These are phyloP conservation scores for Verbascum thapsus DNA, from an alignment of 257 asterid species.

Conservation along the genomic window DNA sequence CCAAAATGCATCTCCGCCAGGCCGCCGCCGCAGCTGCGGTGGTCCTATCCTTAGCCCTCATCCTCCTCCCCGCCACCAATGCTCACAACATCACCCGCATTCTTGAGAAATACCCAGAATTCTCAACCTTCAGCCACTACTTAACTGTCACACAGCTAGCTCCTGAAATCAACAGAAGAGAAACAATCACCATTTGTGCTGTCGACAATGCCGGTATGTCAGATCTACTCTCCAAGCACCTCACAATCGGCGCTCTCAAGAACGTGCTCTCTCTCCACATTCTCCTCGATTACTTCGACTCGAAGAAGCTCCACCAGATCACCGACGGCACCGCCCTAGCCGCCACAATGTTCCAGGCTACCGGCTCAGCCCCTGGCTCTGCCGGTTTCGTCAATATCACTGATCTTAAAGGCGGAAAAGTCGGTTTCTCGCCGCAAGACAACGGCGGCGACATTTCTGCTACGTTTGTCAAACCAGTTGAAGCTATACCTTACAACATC, in stretches of 20 bases:
- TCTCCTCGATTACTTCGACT: conserved; percentile 61
- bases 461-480: conserved; percentile 43
- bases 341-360: conserved; percentile 71
- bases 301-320: conserved; percentile 68
- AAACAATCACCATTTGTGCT: conserved; percentile 64
- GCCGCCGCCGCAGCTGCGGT: conserved; percentile 30
- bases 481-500: conserved; percentile 56
- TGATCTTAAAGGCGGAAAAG: conserved; percentile 60
- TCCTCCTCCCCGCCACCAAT: conserved; percentile 25
- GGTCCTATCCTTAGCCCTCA: conserved; percentile 14
- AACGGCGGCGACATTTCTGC: conserved; percentile 39
- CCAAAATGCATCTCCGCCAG: conserved; percentile 46
- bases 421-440: conserved; percentile 55
- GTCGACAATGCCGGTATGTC: conserved; percentile 66
- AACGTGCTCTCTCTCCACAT: conserved; percentile 61
- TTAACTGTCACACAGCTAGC: conserved; percentile 63
- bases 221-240: conserved; percentile 57
- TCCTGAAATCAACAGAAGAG: conserved; percentile 52
- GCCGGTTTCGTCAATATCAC: conserved; percentile 69
- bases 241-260: conserved; percentile 41
- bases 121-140: conserved; percentile 63
- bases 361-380: conserved; percentile 67
- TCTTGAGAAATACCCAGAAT: conserved; percentile 43
- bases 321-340: conserved; percentile 67
- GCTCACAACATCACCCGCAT: conserved; percentile 66